Evolutionary conservation across 345 rosid species (phyloP), one percentile per base, ranked within the genome.

Genomic region (Populus pruinosa): DNA sequence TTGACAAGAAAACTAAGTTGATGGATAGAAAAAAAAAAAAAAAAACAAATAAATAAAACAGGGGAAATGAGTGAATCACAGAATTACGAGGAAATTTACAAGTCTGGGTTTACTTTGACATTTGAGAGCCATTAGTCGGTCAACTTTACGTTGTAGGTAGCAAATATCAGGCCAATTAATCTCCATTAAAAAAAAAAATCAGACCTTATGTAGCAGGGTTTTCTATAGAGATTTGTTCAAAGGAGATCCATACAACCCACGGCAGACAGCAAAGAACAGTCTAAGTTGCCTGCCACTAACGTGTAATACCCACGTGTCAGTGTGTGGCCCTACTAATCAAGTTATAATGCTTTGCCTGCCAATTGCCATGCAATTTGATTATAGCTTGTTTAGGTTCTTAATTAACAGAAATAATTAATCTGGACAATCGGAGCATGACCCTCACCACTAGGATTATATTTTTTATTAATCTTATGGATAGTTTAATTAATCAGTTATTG

Each of bases 121-220:
- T 17, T 72, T 10, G 66, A 56, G 47, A 21, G 5, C 23, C 53
- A 73, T 43, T 20, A 59, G 76, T 44, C 23, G 63, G 36, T 68
- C 81, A 78, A 74, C 75, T 80, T 27, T 25, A 16, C 14, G 73
- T 61, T 72, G 59, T 27, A 44, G 18, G 12, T 33, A 25, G 79
- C 27, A 5, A 44, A 43, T 0, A 10, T 59, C 4, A 10, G 47
- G 47, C 14, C 47, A 43, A 43, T 43, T 41, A 41, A 41, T 41
- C 47, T 10, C 13, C 61, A 35, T 7, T 0, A 5, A 21, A 5
- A 11, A 8, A 2, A 21, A 6, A 11, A 13, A 63, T 11, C n/a
- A 35, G 2, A 1, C 12, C 23, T 33, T 0, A 3, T 43, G 23
- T 2, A 55, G 11, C 11, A 8, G 7, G 7, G 20, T 21, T 55